Evolutionary conservation across 208 protist genomes (phyloP), one percentile per base, ranked within the genome.

Genomic region (Acanthamoeba divionensis): DNA sequence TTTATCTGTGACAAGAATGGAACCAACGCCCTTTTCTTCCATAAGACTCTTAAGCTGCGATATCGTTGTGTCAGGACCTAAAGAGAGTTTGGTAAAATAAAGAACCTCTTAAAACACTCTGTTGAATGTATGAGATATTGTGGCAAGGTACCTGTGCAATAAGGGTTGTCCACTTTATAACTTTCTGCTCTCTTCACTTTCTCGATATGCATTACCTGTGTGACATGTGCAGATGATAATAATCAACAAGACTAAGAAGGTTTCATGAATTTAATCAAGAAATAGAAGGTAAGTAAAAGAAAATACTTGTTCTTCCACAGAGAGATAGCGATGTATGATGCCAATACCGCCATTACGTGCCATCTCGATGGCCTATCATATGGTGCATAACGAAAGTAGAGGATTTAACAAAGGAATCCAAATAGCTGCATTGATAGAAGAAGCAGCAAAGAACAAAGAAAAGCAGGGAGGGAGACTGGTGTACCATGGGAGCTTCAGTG

Each of bases 271-370:
- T n/a, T n/a, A n/a, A n/a, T n/a, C n/a, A 21, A n/a, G n/a, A 75
- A 91, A 91, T 21, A 89, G 21, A 90, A 92, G n/a, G 38, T 9
- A 31, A 69, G 95, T 96, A 75, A 98, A 97, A 93, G 96, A 95
- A 66, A 95, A 93, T 62, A 96, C 97, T 95, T 99, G 98, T 26
- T 96, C 93, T 79, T 96, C 94, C 10, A 97, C 92, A 5, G 96
- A 94, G 90, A 96, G 97, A 93, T 98, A 98, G 94, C 98, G 97
- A 94, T 99, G 98, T 55, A 99, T 94, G 57, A 99, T 97, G 69
- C 98, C 98, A 71, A 99, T 95, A 90, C 98, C 98, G 50, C 98
- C 98, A 92, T 98, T 97, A 38, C 98, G 95, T 29, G 97, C 96
- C 95, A 95, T 95, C 55, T 47, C 79, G 47, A 96, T 93, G 24